These are phyloP conservation scores for Penicillium atrosanguineum DNA, from an alignment of 495 filamentous ascomycete genomes.

Conservation along the genomic window DNA sequence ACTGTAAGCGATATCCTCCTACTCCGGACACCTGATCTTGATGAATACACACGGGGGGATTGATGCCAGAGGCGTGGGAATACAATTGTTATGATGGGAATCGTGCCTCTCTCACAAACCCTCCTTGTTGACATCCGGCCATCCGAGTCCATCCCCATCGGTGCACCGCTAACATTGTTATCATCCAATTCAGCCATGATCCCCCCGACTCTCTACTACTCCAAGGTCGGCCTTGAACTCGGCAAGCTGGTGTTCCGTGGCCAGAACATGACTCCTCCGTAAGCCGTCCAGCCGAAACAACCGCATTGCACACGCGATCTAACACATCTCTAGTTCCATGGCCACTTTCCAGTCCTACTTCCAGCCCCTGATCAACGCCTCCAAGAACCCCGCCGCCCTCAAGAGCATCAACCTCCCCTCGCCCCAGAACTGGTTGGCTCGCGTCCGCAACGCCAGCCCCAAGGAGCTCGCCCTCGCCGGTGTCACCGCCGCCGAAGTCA, in stretches of 20 bases:
- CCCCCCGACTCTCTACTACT: slow-evolving; percentile 86
- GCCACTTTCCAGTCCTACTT: slow-evolving; percentile 85
- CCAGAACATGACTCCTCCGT: slow-evolving; percentile 94
- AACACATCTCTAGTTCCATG: slow-evolving; percentile 54
- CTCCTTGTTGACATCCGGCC: slow-evolving; percentile 25
- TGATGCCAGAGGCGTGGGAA: background rate
- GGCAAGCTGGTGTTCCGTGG: slow-evolving; percentile 81
- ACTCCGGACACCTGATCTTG: background rate
- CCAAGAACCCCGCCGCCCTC: slow-evolving; percentile 63
- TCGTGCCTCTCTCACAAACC: slow-evolving; percentile 4
- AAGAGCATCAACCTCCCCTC: slow-evolving; percentile 41
- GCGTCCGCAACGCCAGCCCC: slow-evolving; percentile 64
- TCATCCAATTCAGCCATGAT: slow-evolving; percentile 63
- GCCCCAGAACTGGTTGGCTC: slow-evolving; percentile 54
- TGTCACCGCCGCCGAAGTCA: slow-evolving; percentile 77
- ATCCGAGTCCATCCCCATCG: background rate
- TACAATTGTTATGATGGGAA: slow-evolving; percentile 12
- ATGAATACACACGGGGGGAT: slow-evolving; percentile 2
- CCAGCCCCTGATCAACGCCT: slow-evolving; percentile 64
- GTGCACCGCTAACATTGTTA: slow-evolving; percentile 24
- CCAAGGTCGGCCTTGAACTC: slow-evolving; percentile 82
- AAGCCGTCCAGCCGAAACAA: slow-evolving; percentile 40
- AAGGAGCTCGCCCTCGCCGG: slow-evolving; percentile 66
- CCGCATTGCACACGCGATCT: slow-evolving; percentile 7
- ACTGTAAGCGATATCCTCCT: slow-evolving; percentile 63